Percentiles rank a stretch among this genome's conserved stretches.
phyloP scores from a whole-genome alignment of 1,139 yeast species.

The Kazachstania sp. region DNA sequence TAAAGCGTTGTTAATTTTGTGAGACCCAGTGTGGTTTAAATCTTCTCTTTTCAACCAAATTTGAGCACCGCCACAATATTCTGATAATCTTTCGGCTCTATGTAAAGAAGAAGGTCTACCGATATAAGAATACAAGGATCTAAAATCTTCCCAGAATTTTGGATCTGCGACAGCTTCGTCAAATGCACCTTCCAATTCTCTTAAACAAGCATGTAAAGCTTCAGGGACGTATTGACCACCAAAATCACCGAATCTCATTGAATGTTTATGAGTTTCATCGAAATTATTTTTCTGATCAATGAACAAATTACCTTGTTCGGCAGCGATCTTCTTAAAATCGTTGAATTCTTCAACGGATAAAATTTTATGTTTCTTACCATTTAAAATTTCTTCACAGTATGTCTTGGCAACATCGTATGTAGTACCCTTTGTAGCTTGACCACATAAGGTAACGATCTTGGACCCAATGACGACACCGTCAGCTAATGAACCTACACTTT shows the following conservation, averaged over 20 bases:
- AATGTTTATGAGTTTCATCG: constrained; percentile 50
- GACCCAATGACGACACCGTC: constrained; percentile 97
- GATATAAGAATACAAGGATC: constrained; percentile 73
- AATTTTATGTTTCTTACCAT: constrained; percentile 41
- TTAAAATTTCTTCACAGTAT: constrained; percentile 63
- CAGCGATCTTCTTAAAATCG: constrained; percentile 22
- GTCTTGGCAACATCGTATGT: constrained; percentile 52
- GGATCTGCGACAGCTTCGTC: constrained; percentile 84
- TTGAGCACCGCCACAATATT: constrained; percentile 90
- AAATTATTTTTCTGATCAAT: constrained; percentile 30
- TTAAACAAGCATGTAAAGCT: constrained; percentile 82
- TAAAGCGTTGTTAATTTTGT: constrained; percentile 91
- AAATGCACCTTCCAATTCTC: constrained; percentile 81
- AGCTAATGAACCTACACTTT: constrained; percentile 67
- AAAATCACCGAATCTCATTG: constrained; percentile 81
- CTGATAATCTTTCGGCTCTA: constrained; percentile 80
- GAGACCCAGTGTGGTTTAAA: constrained; percentile 95
- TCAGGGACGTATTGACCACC: constrained; percentile 99
- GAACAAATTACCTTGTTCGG: constrained; percentile 24
- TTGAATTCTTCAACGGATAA: constrained; percentile 26
- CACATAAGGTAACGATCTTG: constrained; percentile 62
- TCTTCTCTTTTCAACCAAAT: constrained; percentile 99
- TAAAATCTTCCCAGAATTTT: constrained; percentile 86
- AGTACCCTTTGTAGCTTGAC: constrained; percentile 52
- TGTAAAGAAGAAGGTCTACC: constrained; percentile 95